Evolutionary conservation across 202 grass and related monocot species (phyloP).

Genomic region (Alloteropsis angusta): DNA sequence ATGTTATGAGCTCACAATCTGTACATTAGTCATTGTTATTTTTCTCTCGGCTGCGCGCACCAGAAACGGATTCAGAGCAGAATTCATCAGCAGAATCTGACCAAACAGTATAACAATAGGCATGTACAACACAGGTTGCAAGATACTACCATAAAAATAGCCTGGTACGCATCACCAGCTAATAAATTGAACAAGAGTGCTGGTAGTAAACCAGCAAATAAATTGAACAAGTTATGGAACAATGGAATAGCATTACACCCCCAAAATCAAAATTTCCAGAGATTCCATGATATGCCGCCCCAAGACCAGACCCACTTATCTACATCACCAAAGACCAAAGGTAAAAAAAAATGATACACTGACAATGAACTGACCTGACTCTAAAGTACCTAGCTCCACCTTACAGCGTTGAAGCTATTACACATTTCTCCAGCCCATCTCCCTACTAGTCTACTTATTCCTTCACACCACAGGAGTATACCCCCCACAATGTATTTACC

Average conservation of each 20-base stretch:
- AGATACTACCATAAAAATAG: background rate
- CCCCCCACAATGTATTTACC: constrained; percentile 63
- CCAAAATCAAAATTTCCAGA: constrained; percentile 26
- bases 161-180: background rate
- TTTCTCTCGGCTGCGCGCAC: background rate
- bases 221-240: constrained; percentile 1
- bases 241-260: constrained; percentile 20
- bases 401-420: constrained; percentile 25
- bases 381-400: constrained; percentile 18
- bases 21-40: background rate
- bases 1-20: background rate
- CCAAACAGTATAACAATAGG: background rate
- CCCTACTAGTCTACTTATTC: constrained; percentile 39
- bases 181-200: background rate
- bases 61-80: too few species aligned
- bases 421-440: constrained; percentile 34
- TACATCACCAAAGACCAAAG: constrained; percentile 41
- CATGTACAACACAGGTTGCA: background rate
- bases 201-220: background rate
- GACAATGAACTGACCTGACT: background rate
- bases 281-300: constrained; percentile 15
- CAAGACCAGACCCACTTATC: constrained; percentile 35
- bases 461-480: constrained; percentile 63
- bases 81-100: background rate
- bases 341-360: constrained; percentile 14